Evolutionary conservation across 2,329 filamentous ascomycete genomes (phyloP), one percentile per base, ranked within the genome.

Genomic region (Xylaria polymorpha): DNA sequence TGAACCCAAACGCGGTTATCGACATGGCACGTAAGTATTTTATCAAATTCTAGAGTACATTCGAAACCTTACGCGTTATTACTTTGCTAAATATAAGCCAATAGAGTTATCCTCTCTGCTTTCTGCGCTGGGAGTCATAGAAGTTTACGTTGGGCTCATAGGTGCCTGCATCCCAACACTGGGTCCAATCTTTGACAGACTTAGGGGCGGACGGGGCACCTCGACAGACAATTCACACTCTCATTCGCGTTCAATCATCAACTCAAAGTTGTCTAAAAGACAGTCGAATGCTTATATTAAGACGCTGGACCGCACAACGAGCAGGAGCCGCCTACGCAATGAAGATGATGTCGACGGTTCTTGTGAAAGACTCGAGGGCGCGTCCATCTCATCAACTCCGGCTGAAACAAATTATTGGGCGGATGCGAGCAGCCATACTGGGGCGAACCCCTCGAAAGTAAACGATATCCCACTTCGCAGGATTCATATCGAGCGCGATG

Each of bases 111-210:
- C 43, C 0, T 46, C 50, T 29, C 9, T 56, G 7, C 53, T 56
- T 20, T 39, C 32, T 37, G 32, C n/a, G 9, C 29, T 59, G n/a
- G 20, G 7, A 18, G 9, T 59, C 18, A 32, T 59, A 43, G 56
- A 59, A 15, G 25, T 59, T 43, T 41, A 43, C 14, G 22, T 44
- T 8, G 22, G 20, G n/a, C 10, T 59, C 12, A 32, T 59, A n/a
- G 56, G 56, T 22, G 39, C 39, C 56, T 44, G 39, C 56, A 20
- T 29, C 15, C 37, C 39, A 29, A 59, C 56, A 4, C 56, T 59
- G 7, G 56, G 56, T 18, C 56, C 56, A 32, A 32, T 53, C 44
- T 25, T 14, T 12, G 20, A 48, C 10, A 48, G 22, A 48, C 12
- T 48, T 15, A 48, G 44, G 43, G 20, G 44, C 20, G 4, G 10